These are phyloP conservation scores for Glonium stellatum DNA, from an alignment of 495 filamentous ascomycete genomes.

Conservation along the genomic window DNA sequence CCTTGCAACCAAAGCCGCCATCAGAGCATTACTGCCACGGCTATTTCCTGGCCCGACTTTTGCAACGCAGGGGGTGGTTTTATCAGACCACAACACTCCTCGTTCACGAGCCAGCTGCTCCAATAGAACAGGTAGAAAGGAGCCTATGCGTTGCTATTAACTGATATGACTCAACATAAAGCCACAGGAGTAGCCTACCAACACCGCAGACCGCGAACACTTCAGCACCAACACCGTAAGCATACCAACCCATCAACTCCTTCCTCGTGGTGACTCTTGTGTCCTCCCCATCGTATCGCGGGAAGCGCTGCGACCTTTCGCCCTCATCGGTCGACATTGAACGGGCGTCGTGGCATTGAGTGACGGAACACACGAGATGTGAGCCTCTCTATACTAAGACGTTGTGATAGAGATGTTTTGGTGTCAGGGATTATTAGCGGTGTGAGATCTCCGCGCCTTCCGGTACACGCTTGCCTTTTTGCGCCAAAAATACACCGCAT, in stretches of 20 bases:
- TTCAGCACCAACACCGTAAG: slow-evolving; percentile 20
- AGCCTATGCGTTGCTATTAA: slow-evolving; percentile 11
- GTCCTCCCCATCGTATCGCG: slow-evolving; percentile 22
- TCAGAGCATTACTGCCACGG: slow-evolving; percentile 5
- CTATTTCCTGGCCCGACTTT: background rate
- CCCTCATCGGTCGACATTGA: background rate
- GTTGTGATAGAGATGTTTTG: too few relatives aligned
- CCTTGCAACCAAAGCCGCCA: background rate
- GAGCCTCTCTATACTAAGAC: too few relatives aligned
- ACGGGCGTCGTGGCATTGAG: background rate
- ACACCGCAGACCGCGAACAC: slow-evolving; percentile 27
- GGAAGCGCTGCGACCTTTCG: background rate
- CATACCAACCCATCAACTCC: slow-evolving; percentile 25
- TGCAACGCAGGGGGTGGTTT: slow-evolving; percentile 54
- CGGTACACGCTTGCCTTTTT: too few relatives aligned
- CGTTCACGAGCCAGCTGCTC: slow-evolving; percentile 86
- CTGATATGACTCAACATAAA: too few relatives aligned
- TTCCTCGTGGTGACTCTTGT: slow-evolving; percentile 11
- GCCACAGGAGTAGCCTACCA: slow-evolving; percentile 7
- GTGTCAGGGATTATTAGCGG: too few relatives aligned
- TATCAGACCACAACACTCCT: slow-evolving; percentile 74
- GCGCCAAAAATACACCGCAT: too few relatives aligned
- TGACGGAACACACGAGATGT: background rate
- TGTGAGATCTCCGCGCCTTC: too few relatives aligned
- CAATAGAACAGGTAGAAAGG: slow-evolving; percentile 70